Evolutionary conservation across 345 rosid species (phyloP).

Genomic region (Turritis glabra): DNA sequence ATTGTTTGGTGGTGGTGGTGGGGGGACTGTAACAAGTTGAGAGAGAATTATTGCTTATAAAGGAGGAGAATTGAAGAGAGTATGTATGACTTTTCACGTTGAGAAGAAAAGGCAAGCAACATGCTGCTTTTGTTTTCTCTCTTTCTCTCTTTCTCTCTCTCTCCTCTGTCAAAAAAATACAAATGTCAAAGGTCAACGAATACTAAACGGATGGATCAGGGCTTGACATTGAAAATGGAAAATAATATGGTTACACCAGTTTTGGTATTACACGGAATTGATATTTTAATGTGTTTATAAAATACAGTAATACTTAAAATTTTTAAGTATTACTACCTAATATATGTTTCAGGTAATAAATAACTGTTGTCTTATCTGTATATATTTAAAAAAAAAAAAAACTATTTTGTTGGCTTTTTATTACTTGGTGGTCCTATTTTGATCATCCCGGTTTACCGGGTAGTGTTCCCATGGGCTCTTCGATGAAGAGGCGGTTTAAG

Average conservation of each 20-base stretch:
- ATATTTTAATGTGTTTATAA: neutral
- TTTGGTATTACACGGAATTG: neutral
- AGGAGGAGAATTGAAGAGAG: conserved; percentile 21
- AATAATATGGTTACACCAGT: neutral
- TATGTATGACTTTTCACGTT: conserved; percentile 16
- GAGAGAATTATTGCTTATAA: conserved; percentile 24
- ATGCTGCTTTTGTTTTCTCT: neutral
- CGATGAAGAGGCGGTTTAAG: too few species aligned
- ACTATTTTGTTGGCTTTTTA: neutral
- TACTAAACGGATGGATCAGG: neutral
- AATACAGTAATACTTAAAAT: too few species aligned
- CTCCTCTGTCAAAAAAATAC: neutral
- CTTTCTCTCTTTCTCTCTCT: too few species aligned
- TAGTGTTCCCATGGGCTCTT: too few species aligned
- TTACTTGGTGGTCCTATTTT: neutral
- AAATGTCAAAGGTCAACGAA: conserved; percentile 29
- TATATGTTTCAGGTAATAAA: neutral
- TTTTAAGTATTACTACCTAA: neutral
- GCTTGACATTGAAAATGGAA: conserved; percentile 2
- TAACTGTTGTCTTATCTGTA: neutral
- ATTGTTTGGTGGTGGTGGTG: conserved; percentile 13
- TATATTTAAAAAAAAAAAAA: too few species aligned
- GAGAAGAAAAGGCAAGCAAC: conserved; percentile 14
- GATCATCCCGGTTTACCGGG: too few species aligned
- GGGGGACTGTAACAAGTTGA: conserved; percentile 19